phyloP scores from a whole-genome alignment of 2,329 filamentous ascomycete species.

The Xylariales sp. region DNA sequence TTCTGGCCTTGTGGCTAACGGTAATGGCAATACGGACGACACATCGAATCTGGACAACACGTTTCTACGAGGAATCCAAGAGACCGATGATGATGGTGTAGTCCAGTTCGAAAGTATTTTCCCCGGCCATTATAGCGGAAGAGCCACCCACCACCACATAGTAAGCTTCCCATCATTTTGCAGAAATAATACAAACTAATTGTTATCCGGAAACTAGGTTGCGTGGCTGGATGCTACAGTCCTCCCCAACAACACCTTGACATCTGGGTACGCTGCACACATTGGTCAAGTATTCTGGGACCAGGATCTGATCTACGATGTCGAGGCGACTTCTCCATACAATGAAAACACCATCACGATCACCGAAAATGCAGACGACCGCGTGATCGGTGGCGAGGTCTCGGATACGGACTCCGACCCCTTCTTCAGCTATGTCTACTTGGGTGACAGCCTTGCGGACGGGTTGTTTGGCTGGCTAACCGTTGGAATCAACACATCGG shows the following conservation, averaged over 20 bases:
- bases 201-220: too few relatives aligned
- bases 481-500: constrained; percentile 2
- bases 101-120: constrained; percentile 36
- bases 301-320: constrained; percentile 44
- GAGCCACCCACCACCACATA: constrained; percentile 45
- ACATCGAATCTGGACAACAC: constrained; percentile 35
- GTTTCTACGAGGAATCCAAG: constrained; percentile 35
- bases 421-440: background rate
- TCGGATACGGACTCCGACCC: background rate
- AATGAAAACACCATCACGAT: background rate
- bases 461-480: constrained; percentile 3
- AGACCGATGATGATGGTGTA: constrained; percentile 34
- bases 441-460: background rate
- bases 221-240: constrained; percentile 28
- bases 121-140: constrained; percentile 38
- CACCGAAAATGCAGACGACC: background rate
- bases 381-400: constrained; percentile 1
- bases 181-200: too few relatives aligned
- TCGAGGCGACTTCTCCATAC: background rate
- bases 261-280: constrained; percentile 45
- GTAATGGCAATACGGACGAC: constrained; percentile 33
- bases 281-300: constrained; percentile 66
- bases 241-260: constrained; percentile 43
- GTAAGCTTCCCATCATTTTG: too few relatives aligned
- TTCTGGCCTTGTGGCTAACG: constrained; percentile 34